Base-by-base conservation (phyloP, 768 basidiomycete species). In the Hypsizygus marmoreus region DNA sequence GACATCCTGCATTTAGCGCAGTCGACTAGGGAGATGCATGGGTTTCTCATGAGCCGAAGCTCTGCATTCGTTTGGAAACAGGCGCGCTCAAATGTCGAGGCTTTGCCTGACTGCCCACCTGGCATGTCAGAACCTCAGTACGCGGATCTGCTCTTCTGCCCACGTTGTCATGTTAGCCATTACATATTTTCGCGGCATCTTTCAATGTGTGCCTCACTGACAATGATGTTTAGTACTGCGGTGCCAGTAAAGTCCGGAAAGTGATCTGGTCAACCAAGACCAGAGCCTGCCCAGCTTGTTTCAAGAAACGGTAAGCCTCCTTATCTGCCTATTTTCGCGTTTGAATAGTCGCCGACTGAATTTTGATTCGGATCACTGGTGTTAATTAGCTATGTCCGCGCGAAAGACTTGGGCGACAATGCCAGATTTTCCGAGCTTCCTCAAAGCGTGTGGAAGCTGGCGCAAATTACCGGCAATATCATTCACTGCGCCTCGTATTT, bases 1-100 rank as follows among this genome's bases (percentile, higher is more conserved):
- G 77, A 78, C 55, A 51, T 79, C 20, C 55, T 79, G 26, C 66
- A 70, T 42, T 62, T 79, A 22, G 55, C 74, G 16, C 71, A 74
- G 35, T 75, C 74, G 4, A 65, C 66, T 17, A 74, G 70, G 52
- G 63, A 61, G 34, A 67, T 77, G 10, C 70, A 72, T 39, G 56
- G 40, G 12, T 57, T 76, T 33, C 67, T 79, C 14, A 69, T 74
- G 66, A 67, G 61, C 45, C 66, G 62, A n/a, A 67, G 65, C 20
- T 63, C 73, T 1, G 56, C 53, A 22, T 67, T 62, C 20, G 62
- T 77, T 14, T 77, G 77, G 77, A 68, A 64, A 44, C 54, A 61
- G 25, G 63, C 75, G 13, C 65, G 71, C 29, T 52, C 59, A 19
- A 65, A 69, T 43, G 60, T 76, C 16, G 58, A 61, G 17, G 65